Base-by-base conservation (phyloP, 495 filamentous ascomycete genomes). In the Daldinia decipiens region DNA sequence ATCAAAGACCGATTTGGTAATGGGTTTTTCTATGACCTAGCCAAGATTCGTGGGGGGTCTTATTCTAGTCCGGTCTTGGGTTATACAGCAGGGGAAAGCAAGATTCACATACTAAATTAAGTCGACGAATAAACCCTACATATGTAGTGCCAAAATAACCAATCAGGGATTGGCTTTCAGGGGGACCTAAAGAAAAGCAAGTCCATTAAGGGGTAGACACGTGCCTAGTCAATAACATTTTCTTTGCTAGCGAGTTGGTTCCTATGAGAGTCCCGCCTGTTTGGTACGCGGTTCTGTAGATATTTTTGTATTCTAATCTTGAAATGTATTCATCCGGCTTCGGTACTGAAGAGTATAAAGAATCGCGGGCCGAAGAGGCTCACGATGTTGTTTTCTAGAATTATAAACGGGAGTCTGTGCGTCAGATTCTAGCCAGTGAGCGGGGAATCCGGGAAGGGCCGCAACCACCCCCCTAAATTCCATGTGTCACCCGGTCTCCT, bases 71-170 rank as follows among this genome's bases (percentile, higher is more conserved):
- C 74, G 68, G 74, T 70, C 47, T 57, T 74, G 60, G 69, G 55
- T 43, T 74, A 51, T 43, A 53, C 58, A 40, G 29, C 63, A 72
- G 56, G 56, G 27, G 60, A 62, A 62, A 65, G 57, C 63, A 62
- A 70, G 66, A 67, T 67, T 64, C 77, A 75, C 78, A 77, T 76
- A 76, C 74, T 74, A 73, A 76, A 75, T 68, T 74, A 72, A 71
- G 69, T 74, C 66, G 75, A 68, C 60, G 58, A 69, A 57, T 57
- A 63, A 19, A 62, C 45, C 51, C 38, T 54, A 40, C 62, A 62
- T 65, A 45, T 32, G 64, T 61, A 62, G 61, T 57, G 53, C 29
- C 50, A 8, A 58, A 45, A 60, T 59, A 66, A 56, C 66, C 71
- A 70, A 70, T 70, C 66, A 67, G 61, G 38, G 50, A 54, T 53